A percentile compares a stretch with the other conserved stretches of the same genome.
Evolutionary conservation across 495 filamentous ascomycete species (phyloP).

Genomic region (Rusavskia elegans): DNA sequence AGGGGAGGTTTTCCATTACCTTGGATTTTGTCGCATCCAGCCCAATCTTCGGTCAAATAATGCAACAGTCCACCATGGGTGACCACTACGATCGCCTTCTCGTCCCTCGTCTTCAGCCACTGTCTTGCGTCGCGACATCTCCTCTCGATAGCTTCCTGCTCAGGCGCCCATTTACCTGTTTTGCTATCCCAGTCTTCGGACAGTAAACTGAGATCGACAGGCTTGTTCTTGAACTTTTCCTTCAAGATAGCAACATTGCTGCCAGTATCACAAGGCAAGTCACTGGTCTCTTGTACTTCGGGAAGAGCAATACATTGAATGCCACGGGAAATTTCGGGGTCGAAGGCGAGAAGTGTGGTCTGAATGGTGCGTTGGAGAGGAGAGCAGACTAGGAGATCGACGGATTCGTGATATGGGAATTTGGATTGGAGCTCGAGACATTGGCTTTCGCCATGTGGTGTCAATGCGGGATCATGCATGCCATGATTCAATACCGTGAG

Average conservation of each 20-base stretch:
- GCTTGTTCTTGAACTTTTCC: slow-evolving; percentile 24
- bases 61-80: slow-evolving; percentile 57
- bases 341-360: slow-evolving; percentile 61
- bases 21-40: background rate
- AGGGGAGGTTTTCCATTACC: background rate
- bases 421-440: slow-evolving; percentile 41
- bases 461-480: slow-evolving; percentile 65
- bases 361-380: slow-evolving; percentile 74
- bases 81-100: slow-evolving; percentile 54
- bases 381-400: slow-evolving; percentile 65
- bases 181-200: slow-evolving; percentile 58
- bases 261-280: slow-evolving; percentile 68
- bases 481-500: slow-evolving; percentile 52
- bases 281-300: slow-evolving; percentile 66
- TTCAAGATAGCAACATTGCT: slow-evolving; percentile 33
- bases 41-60: slow-evolving; percentile 61
- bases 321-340: slow-evolving; percentile 31
- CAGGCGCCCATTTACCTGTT: slow-evolving; percentile 41
- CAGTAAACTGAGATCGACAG: slow-evolving; percentile 49
- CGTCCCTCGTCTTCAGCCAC: slow-evolving; percentile 43
- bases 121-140: slow-evolving; percentile 49
- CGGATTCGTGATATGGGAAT: slow-evolving; percentile 48
- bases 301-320: slow-evolving; percentile 52
- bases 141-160: slow-evolving; percentile 36
- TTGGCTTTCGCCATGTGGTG: slow-evolving; percentile 59